Conservation (phyloP, 2,329 filamentous ascomycete species). For the Ceratocystiopsis minuta region DNA sequence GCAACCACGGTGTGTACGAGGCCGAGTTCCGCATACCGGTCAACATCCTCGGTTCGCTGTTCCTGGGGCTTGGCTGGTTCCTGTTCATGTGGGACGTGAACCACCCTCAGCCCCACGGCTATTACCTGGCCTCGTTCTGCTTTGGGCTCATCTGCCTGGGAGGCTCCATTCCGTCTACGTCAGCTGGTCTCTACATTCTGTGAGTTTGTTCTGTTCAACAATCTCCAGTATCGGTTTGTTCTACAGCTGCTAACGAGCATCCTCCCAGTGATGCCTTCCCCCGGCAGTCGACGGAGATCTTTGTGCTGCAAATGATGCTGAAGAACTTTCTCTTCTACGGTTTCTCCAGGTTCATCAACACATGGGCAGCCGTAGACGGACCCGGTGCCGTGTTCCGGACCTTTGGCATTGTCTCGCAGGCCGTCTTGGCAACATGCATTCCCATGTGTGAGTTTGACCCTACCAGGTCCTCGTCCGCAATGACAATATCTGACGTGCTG, state of each 20-base stretch:
- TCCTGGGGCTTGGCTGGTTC: constrained; percentile 9
- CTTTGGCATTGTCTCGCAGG: constrained; percentile 14
- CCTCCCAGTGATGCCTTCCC: constrained; percentile 14
- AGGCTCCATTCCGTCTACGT: constrained; percentile 9
- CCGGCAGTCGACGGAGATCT: constrained; percentile 14
- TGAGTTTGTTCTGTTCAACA: constrained; percentile 11
- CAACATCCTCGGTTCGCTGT: constrained; percentile 7
- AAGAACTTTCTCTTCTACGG: constrained; percentile 18
- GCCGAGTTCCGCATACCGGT: constrained; percentile 11
- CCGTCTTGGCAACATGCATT: constrained; percentile 15
- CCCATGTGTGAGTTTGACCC: constrained; percentile 15
- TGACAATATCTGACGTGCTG: too few relatives aligned
- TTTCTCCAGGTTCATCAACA: constrained; percentile 17
- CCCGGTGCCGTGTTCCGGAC: constrained; percentile 13
- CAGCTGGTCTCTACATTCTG: constrained; percentile 16
- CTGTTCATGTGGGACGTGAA: constrained; percentile 10
- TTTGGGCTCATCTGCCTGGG: constrained; percentile 9
- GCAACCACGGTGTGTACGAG: constrained; percentile 9
- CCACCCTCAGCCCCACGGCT: constrained; percentile 6
- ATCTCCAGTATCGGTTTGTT: too few relatives aligned
- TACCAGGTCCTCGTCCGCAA: too few relatives aligned
- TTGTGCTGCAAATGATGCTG: constrained; percentile 18
- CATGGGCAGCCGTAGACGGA: constrained; percentile 12
- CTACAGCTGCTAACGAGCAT: background rate
- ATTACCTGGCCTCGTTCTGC: constrained; percentile 7